phyloP scores from a whole-genome alignment of 2,329 filamentous ascomycete genomes.

The Cytospora chrysosperma region DNA sequence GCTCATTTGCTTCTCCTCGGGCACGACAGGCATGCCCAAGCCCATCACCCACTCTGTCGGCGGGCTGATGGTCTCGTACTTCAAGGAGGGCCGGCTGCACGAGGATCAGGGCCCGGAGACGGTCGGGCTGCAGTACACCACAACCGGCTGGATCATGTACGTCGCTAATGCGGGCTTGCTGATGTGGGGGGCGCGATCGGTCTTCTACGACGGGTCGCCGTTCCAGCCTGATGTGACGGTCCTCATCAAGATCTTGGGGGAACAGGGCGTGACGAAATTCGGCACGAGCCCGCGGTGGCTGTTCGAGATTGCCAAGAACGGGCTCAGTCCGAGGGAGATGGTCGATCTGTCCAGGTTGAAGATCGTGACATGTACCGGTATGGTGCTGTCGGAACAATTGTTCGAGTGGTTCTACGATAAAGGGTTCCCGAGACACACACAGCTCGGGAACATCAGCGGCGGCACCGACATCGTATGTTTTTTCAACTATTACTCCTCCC shows the following conservation, averaged over 20 bases:
- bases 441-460: conserved; percentile 72
- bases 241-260: conserved; percentile 61
- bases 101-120: conserved; percentile 40
- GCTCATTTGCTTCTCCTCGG: conserved; percentile 75
- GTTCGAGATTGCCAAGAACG: conserved; percentile 66
- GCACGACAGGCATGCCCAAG: conserved; percentile 81
- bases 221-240: conserved; percentile 67
- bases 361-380: conserved; percentile 70
- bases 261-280: conserved; percentile 68
- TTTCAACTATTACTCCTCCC: too few species aligned
- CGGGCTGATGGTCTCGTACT: conserved; percentile 54
- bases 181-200: conserved; percentile 56
- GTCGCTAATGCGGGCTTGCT: conserved; percentile 59
- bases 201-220: conserved; percentile 83
- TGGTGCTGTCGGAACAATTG: conserved; percentile 74
- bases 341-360: conserved; percentile 62
- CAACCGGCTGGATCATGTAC: conserved; percentile 90
- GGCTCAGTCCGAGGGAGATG: conserved; percentile 60
- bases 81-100: conserved; percentile 60
- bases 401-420: conserved; percentile 78
- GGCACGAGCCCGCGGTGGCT: conserved; percentile 78
- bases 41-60: conserved; percentile 80
- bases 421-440: conserved; percentile 65
- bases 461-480: conserved; percentile 69
- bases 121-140: conserved; percentile 57